Percentiles rank a stretch among this genome's conserved stretches.
Evolutionary conservation across 1,284 basidiomycete genomes (phyloP).

Genomic region (Dichomitus squalens): DNA sequence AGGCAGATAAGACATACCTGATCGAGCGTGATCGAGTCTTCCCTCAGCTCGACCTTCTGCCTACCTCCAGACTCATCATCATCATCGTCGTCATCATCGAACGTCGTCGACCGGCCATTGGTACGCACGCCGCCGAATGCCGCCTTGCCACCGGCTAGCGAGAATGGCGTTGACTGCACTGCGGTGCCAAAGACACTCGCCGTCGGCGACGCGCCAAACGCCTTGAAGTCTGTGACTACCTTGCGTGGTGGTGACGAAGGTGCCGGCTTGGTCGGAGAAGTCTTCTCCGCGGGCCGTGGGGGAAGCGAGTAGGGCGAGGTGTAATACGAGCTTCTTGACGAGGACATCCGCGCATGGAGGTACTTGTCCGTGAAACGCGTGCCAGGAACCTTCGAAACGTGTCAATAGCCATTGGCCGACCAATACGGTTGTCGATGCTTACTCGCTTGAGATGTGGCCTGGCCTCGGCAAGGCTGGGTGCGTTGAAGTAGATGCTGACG

Average conservation of each 20-base stretch:
- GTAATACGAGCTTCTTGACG: constrained; percentile 52
- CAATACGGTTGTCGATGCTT: constrained; percentile 27
- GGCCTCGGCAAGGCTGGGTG: constrained; percentile 75
- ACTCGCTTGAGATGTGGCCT: constrained; percentile 83
- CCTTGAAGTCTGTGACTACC: constrained; percentile 86
- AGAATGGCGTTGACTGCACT: constrained; percentile 77
- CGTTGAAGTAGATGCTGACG: constrained; percentile 83
- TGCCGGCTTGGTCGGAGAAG: constrained; percentile 40
- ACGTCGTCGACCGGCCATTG: constrained; percentile 44
- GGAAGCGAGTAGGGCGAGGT: constrained; percentile 52
- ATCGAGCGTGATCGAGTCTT: constrained; percentile 85
- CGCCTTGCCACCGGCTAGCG: constrained; percentile 76
- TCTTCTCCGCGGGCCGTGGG: constrained; percentile 39
- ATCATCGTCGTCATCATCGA: constrained; percentile 58
- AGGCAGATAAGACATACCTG: constrained; percentile 56
- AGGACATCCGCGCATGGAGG: constrained; percentile 70
- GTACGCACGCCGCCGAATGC: constrained; percentile 70
- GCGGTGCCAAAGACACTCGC: constrained; percentile 81
- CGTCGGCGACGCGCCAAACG: constrained; percentile 80
- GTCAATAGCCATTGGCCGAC: constrained; percentile 1
- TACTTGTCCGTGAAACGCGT: constrained; percentile 96
- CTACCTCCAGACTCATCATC: constrained; percentile 64
- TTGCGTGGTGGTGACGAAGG: constrained; percentile 73
- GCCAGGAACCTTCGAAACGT: constrained; percentile 70
- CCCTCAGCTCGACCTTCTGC: constrained; percentile 73